A percentile compares a stretch with the other conserved stretches of the same genome.
Conservation (phyloP, 2,329 filamentous ascomycete species). For the Berkeleyomyces basicola region DNA sequence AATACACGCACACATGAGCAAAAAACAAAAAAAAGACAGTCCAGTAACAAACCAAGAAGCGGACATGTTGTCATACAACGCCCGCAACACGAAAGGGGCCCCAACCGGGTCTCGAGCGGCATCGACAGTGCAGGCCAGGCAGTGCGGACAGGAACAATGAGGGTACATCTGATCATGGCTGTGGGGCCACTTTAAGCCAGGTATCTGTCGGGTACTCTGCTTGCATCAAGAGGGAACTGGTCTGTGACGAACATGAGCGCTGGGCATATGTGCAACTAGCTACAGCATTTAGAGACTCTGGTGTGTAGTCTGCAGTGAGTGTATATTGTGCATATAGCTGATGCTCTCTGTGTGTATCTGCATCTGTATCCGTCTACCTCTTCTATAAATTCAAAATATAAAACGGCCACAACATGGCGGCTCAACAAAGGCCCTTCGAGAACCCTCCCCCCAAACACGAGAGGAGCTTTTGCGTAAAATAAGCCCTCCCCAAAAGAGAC, state of each 20-base stretch:
- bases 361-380: background rate
- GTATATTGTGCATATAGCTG: background rate
- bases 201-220: background rate
- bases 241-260: background rate
- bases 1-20: background rate
- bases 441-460: background rate
- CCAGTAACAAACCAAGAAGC: background rate
- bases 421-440: conserved; percentile 1
- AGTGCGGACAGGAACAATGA: background rate
- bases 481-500: background rate
- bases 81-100: background rate
- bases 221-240: background rate
- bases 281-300: too few species aligned
- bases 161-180: background rate
- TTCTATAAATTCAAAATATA: background rate
- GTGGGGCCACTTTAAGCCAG: background rate
- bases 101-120: too few species aligned
- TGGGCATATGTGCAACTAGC: too few species aligned
- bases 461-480: background rate
- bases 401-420: background rate
- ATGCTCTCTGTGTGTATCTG: background rate
- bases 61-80: background rate
- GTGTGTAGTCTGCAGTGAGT: background rate
- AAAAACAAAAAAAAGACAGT: background rate
- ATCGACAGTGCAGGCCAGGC: too few species aligned